Evolutionary conservation across 768 basidiomycete species (phyloP), one percentile per base, ranked within the genome.

Genomic region (Dendrothele bispora): DNA sequence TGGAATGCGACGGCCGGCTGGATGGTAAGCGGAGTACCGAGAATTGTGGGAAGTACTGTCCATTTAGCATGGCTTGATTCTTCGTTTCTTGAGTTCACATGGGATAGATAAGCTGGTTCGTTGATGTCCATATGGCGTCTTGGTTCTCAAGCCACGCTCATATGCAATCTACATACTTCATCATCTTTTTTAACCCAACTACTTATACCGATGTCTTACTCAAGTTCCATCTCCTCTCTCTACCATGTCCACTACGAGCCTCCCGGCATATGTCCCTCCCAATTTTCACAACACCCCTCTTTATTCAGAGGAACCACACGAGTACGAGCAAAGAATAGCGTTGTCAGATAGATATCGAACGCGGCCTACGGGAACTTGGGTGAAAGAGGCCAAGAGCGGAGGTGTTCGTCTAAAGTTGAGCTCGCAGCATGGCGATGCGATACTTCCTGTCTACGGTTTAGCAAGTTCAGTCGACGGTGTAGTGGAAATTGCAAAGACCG

Each of bases 341-440:
- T 61, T 78, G 24, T 70, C 63, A 22, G 69, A 69, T 27, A 67
- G 71, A 6, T 48, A 63, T 28, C 65, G 68, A 4, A 57, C 68
- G 17, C 65, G 77, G 24, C 71, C 73, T 3, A 62, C 70, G 15
- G 74, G 75, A 5, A 70, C 69, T 43, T 84, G 82, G 54, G 67
- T 79, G 44, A 88, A 88, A 61, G 73, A 78, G 50, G 76, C 81
- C 3, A 83, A 73, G 59, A 72, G 68, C 40, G 79, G 83, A 4
- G 73, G 71, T 27, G 64, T 77, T 25, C 71, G 68, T 45, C 69
- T 89, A 28, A 72, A 74, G 20, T 62, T 88, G 37, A 62, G 52
- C 15, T 75, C 71, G 1, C 49, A 50, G 59, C 73, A 81, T 42
- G 69, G 75, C 32, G 72, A 74, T 25, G 65, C 62, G 5, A 57